Evolutionary conservation across 257 asterid species (phyloP), one percentile per base, ranked within the genome.

Genomic region (Solanum rostratum): DNA sequence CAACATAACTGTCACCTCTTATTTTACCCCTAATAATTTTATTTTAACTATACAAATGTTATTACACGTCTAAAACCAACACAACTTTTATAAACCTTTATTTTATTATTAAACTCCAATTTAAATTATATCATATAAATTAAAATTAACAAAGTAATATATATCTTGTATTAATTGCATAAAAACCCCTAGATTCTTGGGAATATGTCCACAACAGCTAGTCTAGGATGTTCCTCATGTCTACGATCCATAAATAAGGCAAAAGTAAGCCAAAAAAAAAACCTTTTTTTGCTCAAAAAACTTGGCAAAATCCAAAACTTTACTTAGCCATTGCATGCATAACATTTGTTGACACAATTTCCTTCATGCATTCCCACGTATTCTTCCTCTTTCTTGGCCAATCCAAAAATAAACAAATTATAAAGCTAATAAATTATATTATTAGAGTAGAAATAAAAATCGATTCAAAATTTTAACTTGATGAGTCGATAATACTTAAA

Each of bases 241-340:
- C 45, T 84, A 27, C 59, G 73, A n/a, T 63, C 84, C 76, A 39
- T n/a, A 57, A 81, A 80, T 55, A 80, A 83, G 70, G 84, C 69
- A 84, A 85, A 79, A 79, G 59, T 33, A 54, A 54, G 80, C 6
- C n/a, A n/a, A 80, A 50, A 80, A 85, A 85, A 83, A 50, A 46
- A 46, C 53, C 15, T 60, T 24, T 62, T 57, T 11, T n/a, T 76
- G 27, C 19, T 60, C 46, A 9, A 8, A 14, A 46, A 74, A 24
- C 68, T 84, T 84, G 90, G 84, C 60, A 86, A 62, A 63, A 10
- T 37, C 57, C 79, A 74, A 79, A 71, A 37, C 30, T 69, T 10
- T 19, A 33, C 41, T 12, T 65, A 41, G 27, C 83, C 78, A 83
- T 85, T 86, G 91, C 91, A 88, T 88, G 89, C n/a, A 79, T 13